phyloP scores from a whole-genome alignment of 192 early-diverging fungal species.

The Linnemannia schmuckeri region DNA sequence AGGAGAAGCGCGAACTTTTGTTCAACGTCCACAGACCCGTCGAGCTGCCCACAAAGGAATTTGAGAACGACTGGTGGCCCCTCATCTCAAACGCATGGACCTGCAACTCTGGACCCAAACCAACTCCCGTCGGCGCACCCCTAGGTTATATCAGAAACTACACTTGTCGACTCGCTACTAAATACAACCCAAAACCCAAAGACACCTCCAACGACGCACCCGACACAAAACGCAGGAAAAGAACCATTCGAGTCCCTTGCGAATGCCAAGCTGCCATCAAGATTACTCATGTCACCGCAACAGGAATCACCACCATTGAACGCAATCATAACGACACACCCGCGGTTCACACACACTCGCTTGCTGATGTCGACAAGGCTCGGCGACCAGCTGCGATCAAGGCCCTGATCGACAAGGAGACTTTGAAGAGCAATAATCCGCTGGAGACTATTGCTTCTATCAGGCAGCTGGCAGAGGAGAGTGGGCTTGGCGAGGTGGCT shows the following conservation, averaged over 20 bases:
- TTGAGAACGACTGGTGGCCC: constrained; percentile 28
- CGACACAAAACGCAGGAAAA: neutral
- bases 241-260: neutral
- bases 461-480: neutral
- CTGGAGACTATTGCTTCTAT: neutral
- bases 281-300: neutral
- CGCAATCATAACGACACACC: neutral
- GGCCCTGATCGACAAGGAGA: neutral
- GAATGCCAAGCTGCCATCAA: neutral
- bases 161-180: neutral
- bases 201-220: neutral
- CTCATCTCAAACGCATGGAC: constrained; percentile 23
- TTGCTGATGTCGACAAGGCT: neutral
- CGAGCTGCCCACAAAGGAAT: constrained; percentile 25
- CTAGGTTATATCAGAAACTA: neutral
- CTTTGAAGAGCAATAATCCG: neutral
- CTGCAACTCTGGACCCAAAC: neutral
- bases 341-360: neutral
- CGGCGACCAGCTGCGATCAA: constrained; percentile 1
- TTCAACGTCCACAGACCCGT: constrained; percentile 20
- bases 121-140: neutral
- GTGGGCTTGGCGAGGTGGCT: neutral
- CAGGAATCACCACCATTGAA: neutral
- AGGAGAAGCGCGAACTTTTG: constrained; percentile 17
- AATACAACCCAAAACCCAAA: neutral